Percentiles rank a stretch among this genome's conserved stretches.
These are phyloP conservation scores for Rheum nobile DNA, from an alignment of 148 eudicot genomes.

Conservation along the genomic window DNA sequence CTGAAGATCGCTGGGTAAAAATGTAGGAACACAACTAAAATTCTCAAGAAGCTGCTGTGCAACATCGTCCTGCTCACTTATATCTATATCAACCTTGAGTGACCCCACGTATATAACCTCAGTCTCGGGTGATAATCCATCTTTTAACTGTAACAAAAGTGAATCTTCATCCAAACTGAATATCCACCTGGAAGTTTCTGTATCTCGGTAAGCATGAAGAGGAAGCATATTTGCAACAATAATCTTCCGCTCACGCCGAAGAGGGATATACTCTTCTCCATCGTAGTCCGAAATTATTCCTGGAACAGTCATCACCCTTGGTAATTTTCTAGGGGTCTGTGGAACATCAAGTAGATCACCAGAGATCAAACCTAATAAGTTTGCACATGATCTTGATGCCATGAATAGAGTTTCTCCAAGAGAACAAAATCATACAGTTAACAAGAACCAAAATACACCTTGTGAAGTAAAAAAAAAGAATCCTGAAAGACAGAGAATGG, in stretches of 20 bases:
- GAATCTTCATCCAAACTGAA: slow-evolving; percentile 62
- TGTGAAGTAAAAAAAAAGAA: neutral
- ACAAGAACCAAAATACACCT: neutral
- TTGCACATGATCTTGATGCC: slow-evolving; percentile 27
- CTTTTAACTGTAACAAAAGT: slow-evolving; percentile 37
- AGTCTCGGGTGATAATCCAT: slow-evolving; percentile 47
- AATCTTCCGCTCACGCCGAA: slow-evolving; percentile 38
- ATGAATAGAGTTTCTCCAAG: slow-evolving; percentile 10
- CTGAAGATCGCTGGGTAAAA: slow-evolving; percentile 43
- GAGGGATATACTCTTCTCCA: slow-evolving; percentile 27
- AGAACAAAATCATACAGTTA: neutral
- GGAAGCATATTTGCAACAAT: slow-evolving; percentile 66
- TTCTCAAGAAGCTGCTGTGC: slow-evolving; percentile 44
- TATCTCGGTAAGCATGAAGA: slow-evolving; percentile 35
- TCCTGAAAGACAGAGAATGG: neutral
- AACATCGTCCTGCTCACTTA: slow-evolving; percentile 53
- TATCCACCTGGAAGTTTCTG: slow-evolving; percentile 41
- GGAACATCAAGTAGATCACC: slow-evolving; percentile 20
- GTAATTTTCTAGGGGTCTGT: neutral
- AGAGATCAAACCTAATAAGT: slow-evolving; percentile 24
- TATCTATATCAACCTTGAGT: slow-evolving; percentile 50
- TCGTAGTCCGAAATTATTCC: slow-evolving; percentile 19
- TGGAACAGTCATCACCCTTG: slow-evolving; percentile 3
- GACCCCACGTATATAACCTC: slow-evolving; percentile 68
- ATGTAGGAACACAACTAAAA: slow-evolving; percentile 63